Conservation (phyloP, 495 filamentous ascomycete genomes). For the Penicillium dipodomyicola region DNA sequence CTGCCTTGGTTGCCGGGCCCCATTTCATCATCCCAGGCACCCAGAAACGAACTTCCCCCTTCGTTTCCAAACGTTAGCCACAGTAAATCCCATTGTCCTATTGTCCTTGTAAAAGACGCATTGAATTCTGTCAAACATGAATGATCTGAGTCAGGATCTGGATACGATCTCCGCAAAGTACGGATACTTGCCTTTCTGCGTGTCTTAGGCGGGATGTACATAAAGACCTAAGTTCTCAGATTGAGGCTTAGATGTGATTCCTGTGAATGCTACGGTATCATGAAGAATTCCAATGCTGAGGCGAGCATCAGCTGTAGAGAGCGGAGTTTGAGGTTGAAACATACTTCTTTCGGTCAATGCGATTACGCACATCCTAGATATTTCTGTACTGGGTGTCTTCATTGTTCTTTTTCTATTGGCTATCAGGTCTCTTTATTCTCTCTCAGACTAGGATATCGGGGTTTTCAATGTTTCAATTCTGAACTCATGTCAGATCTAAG, state of each 20-base stretch:
- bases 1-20: conserved; percentile 12
- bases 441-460: not conserved
- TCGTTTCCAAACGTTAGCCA: not conserved
- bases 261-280: conserved; percentile 7
- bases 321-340: conserved; percentile 17
- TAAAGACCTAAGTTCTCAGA: not conserved
- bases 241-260: not conserved
- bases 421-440: not conserved
- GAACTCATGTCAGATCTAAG: conserved; percentile 11
- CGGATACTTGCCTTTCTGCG: not conserved
- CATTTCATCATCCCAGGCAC: conserved; percentile 13
- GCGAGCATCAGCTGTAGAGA: not conserved
- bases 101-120: not conserved
- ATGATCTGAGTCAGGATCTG: conserved; percentile 8
- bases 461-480: not conserved
- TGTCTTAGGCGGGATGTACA: conserved; percentile 1
- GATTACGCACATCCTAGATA: not conserved
- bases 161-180: not conserved
- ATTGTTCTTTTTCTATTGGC: not conserved
- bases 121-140: conserved; percentile 4
- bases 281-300: not conserved
- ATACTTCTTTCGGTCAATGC: conserved; percentile 7
- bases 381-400: not conserved
- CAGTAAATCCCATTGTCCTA: not conserved
- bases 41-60: conserved; percentile 7